Evolutionary conservation across 331 rosid genomes (phyloP).

Genomic region (Arachis monticola): DNA sequence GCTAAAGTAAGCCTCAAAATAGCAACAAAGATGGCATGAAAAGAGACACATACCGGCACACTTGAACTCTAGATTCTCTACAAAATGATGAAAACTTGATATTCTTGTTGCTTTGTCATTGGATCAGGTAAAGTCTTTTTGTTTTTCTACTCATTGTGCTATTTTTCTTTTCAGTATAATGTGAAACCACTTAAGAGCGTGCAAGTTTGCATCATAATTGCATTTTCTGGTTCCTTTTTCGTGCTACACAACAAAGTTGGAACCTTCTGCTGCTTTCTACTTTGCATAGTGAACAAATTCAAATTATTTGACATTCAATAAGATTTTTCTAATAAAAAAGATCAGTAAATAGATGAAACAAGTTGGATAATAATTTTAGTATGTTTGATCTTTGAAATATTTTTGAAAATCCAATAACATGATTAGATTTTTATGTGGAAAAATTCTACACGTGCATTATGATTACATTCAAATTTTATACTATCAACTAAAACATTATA

Average conservation of each 20-base stretch:
- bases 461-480: no score
- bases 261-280: no score
- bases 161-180: neutral
- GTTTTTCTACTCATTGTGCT: neutral
- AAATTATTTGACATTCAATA: no score
- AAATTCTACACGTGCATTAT: no score
- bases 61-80: neutral
- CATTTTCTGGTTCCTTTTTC: neutral
- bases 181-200: neutral
- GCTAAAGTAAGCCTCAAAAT: neutral
- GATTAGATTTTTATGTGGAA: no score
- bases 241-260: neutral
- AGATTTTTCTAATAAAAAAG: no score
- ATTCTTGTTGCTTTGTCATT: neutral
- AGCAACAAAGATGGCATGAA: neutral
- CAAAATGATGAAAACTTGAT: conserved; percentile 10
- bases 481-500: no score
- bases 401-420: no score
- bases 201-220: neutral
- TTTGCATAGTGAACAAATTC: no score
- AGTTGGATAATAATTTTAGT: no score
- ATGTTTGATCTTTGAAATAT: no score
- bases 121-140: neutral
- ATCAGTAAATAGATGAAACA: no score
- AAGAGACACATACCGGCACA: neutral